A percentile compares a stretch with the other conserved stretches of the same genome.
These are phyloP conservation scores for Laburnicola sp. DNA, from an alignment of 2,329 filamentous ascomycete species.

Conservation along the genomic window DNA sequence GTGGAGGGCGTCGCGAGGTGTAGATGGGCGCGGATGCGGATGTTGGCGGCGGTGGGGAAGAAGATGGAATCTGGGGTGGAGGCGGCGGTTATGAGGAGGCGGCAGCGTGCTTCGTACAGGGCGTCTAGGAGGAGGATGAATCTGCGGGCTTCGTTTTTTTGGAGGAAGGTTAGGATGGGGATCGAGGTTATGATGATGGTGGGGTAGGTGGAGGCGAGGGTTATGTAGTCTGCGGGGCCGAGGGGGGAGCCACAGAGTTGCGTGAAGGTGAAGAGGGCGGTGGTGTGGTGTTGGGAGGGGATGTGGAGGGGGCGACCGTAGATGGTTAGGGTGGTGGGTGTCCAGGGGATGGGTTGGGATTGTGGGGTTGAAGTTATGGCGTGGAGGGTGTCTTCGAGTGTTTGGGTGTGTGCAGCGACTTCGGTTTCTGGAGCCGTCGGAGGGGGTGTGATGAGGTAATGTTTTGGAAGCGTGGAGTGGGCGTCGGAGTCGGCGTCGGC, in stretches of 20 bases:
- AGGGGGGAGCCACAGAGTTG: slow-evolving; percentile 66
- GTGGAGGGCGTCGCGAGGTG: slow-evolving; percentile 61
- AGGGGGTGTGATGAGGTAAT: slow-evolving; percentile 40
- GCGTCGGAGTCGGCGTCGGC: slow-evolving; percentile 1
- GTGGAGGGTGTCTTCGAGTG: slow-evolving; percentile 28
- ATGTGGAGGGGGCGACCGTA: slow-evolving; percentile 68
- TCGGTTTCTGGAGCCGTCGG: slow-evolving; percentile 17
- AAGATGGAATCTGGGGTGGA: slow-evolving; percentile 74
- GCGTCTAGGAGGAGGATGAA: slow-evolving; percentile 82
- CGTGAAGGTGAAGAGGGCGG: slow-evolving; percentile 67
- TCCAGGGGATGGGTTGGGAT: slow-evolving; percentile 50
- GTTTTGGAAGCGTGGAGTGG: slow-evolving; percentile 31
- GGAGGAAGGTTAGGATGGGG: slow-evolving; percentile 66
- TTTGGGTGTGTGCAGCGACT: slow-evolving; percentile 11
- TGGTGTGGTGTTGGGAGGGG: slow-evolving; percentile 60
- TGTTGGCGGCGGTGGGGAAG: slow-evolving; percentile 59
- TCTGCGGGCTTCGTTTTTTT: slow-evolving; percentile 79
- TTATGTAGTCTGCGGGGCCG: slow-evolving; percentile 81
- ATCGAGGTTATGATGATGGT: slow-evolving; percentile 74
- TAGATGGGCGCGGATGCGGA: not conserved
- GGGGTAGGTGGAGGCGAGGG: slow-evolving; percentile 76
- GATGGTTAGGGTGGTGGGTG: slow-evolving; percentile 51
- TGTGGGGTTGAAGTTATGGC: slow-evolving; percentile 22
- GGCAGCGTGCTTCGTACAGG: slow-evolving; percentile 75
- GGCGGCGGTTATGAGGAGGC: slow-evolving; percentile 69